A percentile compares a stretch with the other conserved stretches of the same genome.
These are phyloP conservation scores for Aphanomyces stellatus DNA, from an alignment of 352 stramenopile genomes.

Conservation along the genomic window DNA sequence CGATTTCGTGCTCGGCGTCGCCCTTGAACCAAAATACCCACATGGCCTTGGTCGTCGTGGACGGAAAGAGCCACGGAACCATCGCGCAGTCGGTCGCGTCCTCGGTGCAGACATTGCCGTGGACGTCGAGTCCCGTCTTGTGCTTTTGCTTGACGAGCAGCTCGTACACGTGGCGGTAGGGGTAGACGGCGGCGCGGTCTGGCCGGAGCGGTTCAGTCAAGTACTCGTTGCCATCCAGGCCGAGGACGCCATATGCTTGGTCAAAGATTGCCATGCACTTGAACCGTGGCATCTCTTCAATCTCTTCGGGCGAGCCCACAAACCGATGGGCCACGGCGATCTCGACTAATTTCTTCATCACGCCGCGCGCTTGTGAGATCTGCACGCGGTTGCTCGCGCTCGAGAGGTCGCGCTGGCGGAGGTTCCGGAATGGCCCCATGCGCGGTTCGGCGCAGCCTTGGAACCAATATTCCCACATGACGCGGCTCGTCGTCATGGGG, in stretches of 20 bases:
- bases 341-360: conserved; percentile 6
- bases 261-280: conserved; percentile 2
- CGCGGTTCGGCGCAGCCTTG: not conserved
- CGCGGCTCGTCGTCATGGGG: conserved; percentile 1
- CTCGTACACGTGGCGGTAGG: conserved; percentile 6
- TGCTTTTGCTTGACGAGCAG: not conserved
- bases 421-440: not conserved
- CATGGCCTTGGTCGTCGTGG: not conserved
- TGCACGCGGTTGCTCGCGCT: not conserved
- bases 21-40: conserved; percentile 2
- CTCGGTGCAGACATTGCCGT: not conserved
- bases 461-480: conserved; percentile 6
- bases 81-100: not conserved
- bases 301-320: not conserved
- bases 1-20: not conserved
- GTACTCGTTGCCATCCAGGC: not conserved
- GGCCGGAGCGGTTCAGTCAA: not conserved
- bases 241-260: not conserved
- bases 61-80: conserved; percentile 2
- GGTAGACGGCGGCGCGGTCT: not conserved
- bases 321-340: not conserved
- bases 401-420: not conserved
- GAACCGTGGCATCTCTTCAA: conserved; percentile 1
- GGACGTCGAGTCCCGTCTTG: not conserved
- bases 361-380: not conserved